Base-by-base conservation (phyloP, 768 basidiomycete genomes). In the Leccinellum luteum region DNA sequence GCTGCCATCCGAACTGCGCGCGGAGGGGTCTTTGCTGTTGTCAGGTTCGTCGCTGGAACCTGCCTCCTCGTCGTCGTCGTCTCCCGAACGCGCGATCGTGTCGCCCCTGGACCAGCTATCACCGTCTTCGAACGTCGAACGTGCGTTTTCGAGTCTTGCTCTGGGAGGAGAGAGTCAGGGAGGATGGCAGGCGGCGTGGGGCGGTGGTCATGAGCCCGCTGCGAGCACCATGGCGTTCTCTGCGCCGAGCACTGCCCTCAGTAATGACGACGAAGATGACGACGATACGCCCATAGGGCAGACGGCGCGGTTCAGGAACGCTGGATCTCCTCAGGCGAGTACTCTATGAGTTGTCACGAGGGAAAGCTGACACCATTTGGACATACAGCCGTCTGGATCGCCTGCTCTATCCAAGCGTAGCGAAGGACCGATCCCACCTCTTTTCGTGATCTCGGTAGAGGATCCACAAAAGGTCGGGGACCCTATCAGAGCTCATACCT, bases 381-480 rank as follows among this genome's bases (percentile, higher is more conserved):
- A 45, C 19, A 12, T 15, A 31, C 38, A 73, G 61, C 52, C 32
- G 31, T 58, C 65, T 50, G 48, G 35, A 34, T 65, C 67, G 17
- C 61, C 64, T 8, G 32, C 47, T 23, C 44, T 58, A 6, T 38
- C 61, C 31, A 59, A 66, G 23, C 69, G 65, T 44, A 70, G 59
- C 44, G 67, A 84, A 51, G 80, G 78, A 54, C 78, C 78, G 1
- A 65, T 87, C 35, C 83, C 81, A 55, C 89, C 91, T 21, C 76
- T 89, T 25, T 98, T 97, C 69, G 71, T 82, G 8, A 92, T 99
- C 61, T 84, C 89, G 0, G 94, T 99, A n/a, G 91, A 93, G 53
- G 97, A 99, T 72, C 97, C 97, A 6, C 94, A 98, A 63, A 92
- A 90, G 64, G 90, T 98, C 45, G 97, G 97, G n/a, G 93, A 95